Evolutionary conservation across 495 filamentous ascomycete species (phyloP), one percentile per base, ranked within the genome.

Genomic region (Cladorrhinum samala): DNA sequence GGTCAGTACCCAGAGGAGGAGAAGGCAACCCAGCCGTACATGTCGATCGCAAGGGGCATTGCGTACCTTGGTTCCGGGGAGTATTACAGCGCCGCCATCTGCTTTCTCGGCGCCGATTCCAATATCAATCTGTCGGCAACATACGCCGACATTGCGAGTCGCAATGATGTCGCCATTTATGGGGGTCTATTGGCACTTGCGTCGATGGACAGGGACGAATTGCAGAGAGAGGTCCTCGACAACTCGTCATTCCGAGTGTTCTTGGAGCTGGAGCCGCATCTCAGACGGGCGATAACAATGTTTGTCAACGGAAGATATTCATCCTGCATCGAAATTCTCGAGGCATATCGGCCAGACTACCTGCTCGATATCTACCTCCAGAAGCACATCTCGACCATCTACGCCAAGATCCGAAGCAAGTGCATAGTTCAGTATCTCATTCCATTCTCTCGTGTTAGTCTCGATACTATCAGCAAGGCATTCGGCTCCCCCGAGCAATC

Each of bases 141-240:
- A 2, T 91, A 84, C 67, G 86, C 85, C 58, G 83, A 88, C 42
- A 76, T 95, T 8, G 73, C 89, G 42, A 87, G 83, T 16, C 76
- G 83, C 1, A 97, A 96, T 66, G 93, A 98, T 60, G 75, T 98
- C 4, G 93, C 93, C 25, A 77, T 93, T 23, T 98, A 96, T 55
- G 93, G 92, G 46, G 91, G 88, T 4, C 79, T 98, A 17, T 86
- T 91, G 54, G 91, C 93, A 1, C 82, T 98, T 17, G 91, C 91
- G 21, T 87, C 89, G 1, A 94, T 97, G 89, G 79, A 86, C 44
- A 82, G 93, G 39, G 70, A 72, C 9, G 81, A 88, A 54, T 75
- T 98, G 14, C 88, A 95, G 62, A 68, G 60, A 5, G 72, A 74
- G 17, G 88, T 97, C 8, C 81, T 98, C 0, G 89, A 91, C 16